Conservation (phyloP, 768 basidiomycete genomes). For the Suillus decipiens region DNA sequence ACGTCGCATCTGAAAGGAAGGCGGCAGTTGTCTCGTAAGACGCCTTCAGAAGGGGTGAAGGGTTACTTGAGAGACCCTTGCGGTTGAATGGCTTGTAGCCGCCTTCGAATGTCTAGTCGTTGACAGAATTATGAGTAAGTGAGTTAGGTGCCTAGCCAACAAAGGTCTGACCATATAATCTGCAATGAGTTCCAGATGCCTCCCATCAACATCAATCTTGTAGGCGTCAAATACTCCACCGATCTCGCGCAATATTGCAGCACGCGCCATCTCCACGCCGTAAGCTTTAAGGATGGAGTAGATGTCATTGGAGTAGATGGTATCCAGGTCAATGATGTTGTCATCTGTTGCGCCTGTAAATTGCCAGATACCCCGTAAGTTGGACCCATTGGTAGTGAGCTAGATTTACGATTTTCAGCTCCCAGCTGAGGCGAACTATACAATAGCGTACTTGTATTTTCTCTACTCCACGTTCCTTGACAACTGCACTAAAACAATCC, state of each 20-base stretch:
- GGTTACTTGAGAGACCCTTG: conserved; percentile 87
- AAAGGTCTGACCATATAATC: conserved; percentile 89
- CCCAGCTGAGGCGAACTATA: background rate
- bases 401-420: conserved; percentile 29
- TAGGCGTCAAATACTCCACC: conserved; percentile 91
- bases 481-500: conserved; percentile 71
- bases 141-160: background rate
- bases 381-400: conserved; percentile 92
- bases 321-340: conserved; percentile 71
- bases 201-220: conserved; percentile 91
- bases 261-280: conserved; percentile 95
- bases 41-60: conserved; percentile 96
- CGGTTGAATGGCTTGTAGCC: conserved; percentile 99
- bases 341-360: conserved; percentile 55
- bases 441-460: conserved; percentile 42
- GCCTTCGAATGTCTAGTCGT: conserved; percentile 87
- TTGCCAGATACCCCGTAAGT: conserved; percentile 87
- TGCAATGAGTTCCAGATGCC: conserved; percentile 95
- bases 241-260: conserved; percentile 89
- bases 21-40: conserved; percentile 95
- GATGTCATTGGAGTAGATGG: conserved; percentile 93
- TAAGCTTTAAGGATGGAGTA: conserved; percentile 89
- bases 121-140: conserved; percentile 3
- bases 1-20: conserved; percentile 91
- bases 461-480: conserved; percentile 57